Base-by-base conservation (phyloP, 75 land plant genomes). In the Gnetum montanum region DNA sequence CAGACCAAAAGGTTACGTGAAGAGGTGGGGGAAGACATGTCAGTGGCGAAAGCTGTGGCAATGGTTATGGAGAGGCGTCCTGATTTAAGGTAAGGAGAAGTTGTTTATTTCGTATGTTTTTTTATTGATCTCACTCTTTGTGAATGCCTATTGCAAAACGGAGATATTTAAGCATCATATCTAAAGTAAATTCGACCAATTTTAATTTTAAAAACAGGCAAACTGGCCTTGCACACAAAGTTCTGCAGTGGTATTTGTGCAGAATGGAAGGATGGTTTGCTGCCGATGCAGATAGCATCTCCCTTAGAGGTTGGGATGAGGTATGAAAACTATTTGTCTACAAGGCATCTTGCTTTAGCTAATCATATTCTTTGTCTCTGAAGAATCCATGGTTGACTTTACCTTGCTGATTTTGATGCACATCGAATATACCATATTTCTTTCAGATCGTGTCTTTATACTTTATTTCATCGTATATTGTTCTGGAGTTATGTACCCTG, bases 261-360 rank as follows among this genome's bases (percentile, higher is more conserved):
- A 60, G 78, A 35, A 49, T 75, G 59, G 78, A 75, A 55, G 78
- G 78, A 4, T 75, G 78, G 78, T 75, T 75, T 75, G 78, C 75
- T 43, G 57, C 78, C 13, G 78, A 75, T 65, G 70, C 76, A 20
- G 78, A 75, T 37, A 58, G 19, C 16, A 71, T 75, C 28, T 75
- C 78, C 25, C 27, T 72, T 6, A 57, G 67, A 55, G 30, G 43
- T 45, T 75, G 78, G 78, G 64, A 72, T 54, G 45, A 71, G 78
- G 78, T 62, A 60, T 33, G 47, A 7, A 62, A 50, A 15, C 19
- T 57, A 11, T 40, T 10, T n/a, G n/a, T n/a, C n/a, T n/a, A n/a
- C n/a, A n/a, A n/a, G n/a, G n/a, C n/a, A n/a, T n/a, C n/a, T n/a
- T n/a, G n/a, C n/a, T n/a, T n/a, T n/a, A n/a, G n/a, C n/a, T n/a